Evolutionary conservation across 73 alveolate species (phyloP).

Genomic region (Urostyla sp.): DNA sequence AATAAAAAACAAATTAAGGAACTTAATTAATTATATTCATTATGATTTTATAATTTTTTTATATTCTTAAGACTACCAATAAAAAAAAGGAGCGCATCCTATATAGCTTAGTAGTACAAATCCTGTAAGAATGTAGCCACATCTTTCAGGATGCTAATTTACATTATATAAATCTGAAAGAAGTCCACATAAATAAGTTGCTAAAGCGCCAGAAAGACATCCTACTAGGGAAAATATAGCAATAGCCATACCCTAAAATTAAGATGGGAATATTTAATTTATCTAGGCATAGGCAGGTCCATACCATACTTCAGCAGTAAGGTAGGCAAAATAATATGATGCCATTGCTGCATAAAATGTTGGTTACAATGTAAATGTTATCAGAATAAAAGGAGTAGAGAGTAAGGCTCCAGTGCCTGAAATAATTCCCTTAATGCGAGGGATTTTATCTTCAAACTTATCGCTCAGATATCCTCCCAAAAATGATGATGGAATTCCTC

Average conservation of each 20-base stretch:
- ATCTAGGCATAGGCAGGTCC: constrained; percentile 62
- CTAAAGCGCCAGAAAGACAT: constrained; percentile 28
- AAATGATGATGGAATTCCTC: constrained; percentile 48
- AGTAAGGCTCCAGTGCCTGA: constrained; percentile 44
- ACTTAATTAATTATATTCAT: background rate
- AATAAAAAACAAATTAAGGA: too few relatives aligned
- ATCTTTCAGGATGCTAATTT: constrained; percentile 33
- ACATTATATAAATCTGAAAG: constrained; percentile 18
- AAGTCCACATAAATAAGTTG: constrained; percentile 39
- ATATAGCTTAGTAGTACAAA: constrained; percentile 33
- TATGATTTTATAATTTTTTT: constrained; percentile 15
- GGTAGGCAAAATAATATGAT: constrained; percentile 9
- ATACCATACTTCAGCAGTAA: constrained; percentile 57
- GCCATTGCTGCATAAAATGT: constrained; percentile 13
- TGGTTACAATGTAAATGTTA: constrained; percentile 3
- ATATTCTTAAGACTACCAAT: constrained; percentile 16
- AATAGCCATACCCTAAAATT: constrained; percentile 47
- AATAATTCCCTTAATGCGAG: constrained; percentile 48
- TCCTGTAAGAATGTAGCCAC: constrained; percentile 42
- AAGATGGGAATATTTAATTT: constrained; percentile 35
- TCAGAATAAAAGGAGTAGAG: constrained; percentile 15
- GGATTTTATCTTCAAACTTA: constrained; percentile 14
- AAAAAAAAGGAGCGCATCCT: constrained; percentile 39
- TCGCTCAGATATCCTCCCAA: constrained; percentile 56
- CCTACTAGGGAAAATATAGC: constrained; percentile 50